Evolutionary conservation across 495 filamentous ascomycete genomes (phyloP).

Genomic region (Neurospora sp.): DNA sequence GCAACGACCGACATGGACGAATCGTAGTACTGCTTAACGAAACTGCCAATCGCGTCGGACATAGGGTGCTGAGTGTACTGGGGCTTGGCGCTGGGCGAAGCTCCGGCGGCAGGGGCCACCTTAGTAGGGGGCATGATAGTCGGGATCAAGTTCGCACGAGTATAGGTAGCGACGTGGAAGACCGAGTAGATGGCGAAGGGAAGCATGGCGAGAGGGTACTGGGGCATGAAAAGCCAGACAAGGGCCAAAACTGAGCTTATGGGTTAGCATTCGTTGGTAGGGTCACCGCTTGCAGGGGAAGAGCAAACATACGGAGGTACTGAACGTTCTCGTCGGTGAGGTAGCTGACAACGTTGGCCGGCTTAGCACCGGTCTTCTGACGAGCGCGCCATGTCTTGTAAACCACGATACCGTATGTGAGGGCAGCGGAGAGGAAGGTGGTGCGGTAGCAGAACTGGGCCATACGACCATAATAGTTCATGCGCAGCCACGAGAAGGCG

Average conservation of each 20-base stretch:
- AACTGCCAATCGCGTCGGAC: slow-evolving; percentile 73
- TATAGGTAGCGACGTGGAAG: slow-evolving; percentile 91
- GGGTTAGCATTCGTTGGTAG: slow-evolving; percentile 5
- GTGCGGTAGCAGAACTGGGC: slow-evolving; percentile 78
- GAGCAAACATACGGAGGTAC: slow-evolving; percentile 67
- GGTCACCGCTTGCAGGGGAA: neutral
- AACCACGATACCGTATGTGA: slow-evolving; percentile 97
- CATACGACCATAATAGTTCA: slow-evolving; percentile 65
- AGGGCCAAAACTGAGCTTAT: slow-evolving; percentile 69
- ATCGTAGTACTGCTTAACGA: slow-evolving; percentile 98
- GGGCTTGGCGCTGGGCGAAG: slow-evolving; percentile 53
- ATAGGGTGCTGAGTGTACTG: slow-evolving; percentile 54
- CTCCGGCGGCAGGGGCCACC: slow-evolving; percentile 31
- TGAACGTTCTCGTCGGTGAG: slow-evolving; percentile 91
- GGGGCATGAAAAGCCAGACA: slow-evolving; percentile 86
- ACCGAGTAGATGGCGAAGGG: slow-evolving; percentile 95
- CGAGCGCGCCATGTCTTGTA: slow-evolving; percentile 92
- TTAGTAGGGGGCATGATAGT: slow-evolving; percentile 42
- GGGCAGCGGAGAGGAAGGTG: slow-evolving; percentile 78
- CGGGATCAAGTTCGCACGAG: slow-evolving; percentile 60
- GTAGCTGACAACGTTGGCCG: slow-evolving; percentile 50
- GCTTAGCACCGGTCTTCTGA: slow-evolving; percentile 51
- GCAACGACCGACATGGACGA: slow-evolving; percentile 74
- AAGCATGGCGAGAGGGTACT: slow-evolving; percentile 80
- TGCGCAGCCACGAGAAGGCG: slow-evolving; percentile 65